A percentile compares a stretch with the other conserved stretches of the same genome.
phyloP scores from a whole-genome alignment of 225 moss, liverwort and hornwort species.

The Pleurozium schreberi region DNA sequence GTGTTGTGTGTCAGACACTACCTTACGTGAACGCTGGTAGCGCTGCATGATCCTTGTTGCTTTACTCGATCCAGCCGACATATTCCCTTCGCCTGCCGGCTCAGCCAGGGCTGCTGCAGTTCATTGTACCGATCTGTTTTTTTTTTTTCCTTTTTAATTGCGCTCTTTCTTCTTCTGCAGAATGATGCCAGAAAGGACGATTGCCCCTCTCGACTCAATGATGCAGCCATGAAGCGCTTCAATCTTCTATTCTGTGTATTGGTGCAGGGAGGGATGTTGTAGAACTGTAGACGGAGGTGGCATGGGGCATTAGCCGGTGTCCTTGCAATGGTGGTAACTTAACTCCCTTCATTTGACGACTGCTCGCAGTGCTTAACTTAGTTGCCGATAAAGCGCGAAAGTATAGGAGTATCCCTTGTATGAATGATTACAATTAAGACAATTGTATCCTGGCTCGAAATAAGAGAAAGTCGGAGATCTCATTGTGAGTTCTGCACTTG shows the following conservation, averaged over 20 bases:
- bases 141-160: neutral
- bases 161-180: neutral
- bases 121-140: conserved; percentile 3
- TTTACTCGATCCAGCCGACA: conserved; percentile 32
- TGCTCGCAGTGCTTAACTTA: neutral
- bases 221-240: neutral
- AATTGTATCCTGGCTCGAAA: neutral
- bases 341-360: neutral
- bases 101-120: neutral
- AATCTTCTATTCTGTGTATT: neutral
- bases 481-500: neutral
- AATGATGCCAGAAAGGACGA: conserved; percentile 7
- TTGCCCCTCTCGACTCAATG: neutral
- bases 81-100: conserved; percentile 2
- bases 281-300: neutral
- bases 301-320: neutral
- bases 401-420: neutral
- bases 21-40: conserved; percentile 8
- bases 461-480: neutral
- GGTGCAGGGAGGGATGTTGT: neutral
- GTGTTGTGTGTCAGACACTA: conserved; percentile 20
- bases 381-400: neutral
- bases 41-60: conserved; percentile 13
- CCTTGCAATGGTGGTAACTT: neutral
- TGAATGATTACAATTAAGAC: neutral